These are phyloP conservation scores for Penstemon barbatus DNA, from an alignment of 257 asterid genomes.

Conservation along the genomic window DNA sequence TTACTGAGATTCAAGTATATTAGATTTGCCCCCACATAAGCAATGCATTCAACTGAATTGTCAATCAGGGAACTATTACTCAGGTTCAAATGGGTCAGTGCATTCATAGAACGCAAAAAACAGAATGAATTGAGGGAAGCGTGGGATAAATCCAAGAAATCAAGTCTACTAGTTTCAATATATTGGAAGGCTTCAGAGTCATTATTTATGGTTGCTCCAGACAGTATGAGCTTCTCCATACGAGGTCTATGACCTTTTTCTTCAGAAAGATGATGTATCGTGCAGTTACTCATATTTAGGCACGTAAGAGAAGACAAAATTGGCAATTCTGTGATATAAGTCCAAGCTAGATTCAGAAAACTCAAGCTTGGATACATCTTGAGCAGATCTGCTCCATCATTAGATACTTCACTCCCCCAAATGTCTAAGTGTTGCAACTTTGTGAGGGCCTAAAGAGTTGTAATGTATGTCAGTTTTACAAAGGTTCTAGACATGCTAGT, in stretches of 20 bases:
- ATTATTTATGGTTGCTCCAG: conserved; percentile 59
- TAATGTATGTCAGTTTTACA: conserved; percentile 19
- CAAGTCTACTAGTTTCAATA: conserved; percentile 49
- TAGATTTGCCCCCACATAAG: conserved; percentile 55
- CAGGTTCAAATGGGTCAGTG: conserved; percentile 64
- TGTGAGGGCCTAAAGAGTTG: conserved; percentile 54
- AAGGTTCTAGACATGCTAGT: conserved; percentile 1
- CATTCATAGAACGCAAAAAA: conserved; percentile 58
- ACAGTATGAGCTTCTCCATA: conserved; percentile 53
- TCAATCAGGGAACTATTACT: conserved; percentile 54
- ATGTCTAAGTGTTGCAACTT: conserved; percentile 73
- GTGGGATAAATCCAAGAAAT: conserved; percentile 65
- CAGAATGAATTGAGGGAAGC: conserved; percentile 49
- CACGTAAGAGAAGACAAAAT: conserved; percentile 52
- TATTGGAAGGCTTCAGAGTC: conserved; percentile 47
- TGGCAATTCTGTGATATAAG: conserved; percentile 67
- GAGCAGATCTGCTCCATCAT: conserved; percentile 57
- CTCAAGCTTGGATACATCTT: conserved; percentile 58
- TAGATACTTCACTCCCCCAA: conserved; percentile 83
- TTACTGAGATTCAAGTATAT: conserved; percentile 62
- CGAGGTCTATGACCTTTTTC: conserved; percentile 53
- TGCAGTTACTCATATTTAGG: conserved; percentile 90
- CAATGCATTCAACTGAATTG: conserved; percentile 53
- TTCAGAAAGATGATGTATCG: conserved; percentile 53
- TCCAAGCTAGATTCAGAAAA: conserved; percentile 81